These are phyloP conservation scores for Truncatella angustata DNA, from an alignment of 2,329 filamentous ascomycete genomes.

Conservation along the genomic window DNA sequence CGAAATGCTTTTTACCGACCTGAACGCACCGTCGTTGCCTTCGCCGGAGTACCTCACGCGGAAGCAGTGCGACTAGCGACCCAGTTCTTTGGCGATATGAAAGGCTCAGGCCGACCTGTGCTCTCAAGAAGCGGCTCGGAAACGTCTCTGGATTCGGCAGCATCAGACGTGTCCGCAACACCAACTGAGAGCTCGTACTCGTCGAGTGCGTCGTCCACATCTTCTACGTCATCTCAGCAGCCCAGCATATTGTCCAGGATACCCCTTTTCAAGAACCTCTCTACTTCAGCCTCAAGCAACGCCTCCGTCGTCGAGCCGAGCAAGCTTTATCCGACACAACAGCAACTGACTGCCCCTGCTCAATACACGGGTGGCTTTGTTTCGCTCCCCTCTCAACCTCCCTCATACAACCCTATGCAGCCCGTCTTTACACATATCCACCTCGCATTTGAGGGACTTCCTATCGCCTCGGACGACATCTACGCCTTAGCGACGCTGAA, in stretches of 20 bases:
- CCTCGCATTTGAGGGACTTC: slow-evolving; percentile 91
- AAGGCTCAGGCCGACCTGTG: slow-evolving; percentile 45
- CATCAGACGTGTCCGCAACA: slow-evolving; percentile 30
- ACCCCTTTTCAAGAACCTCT: slow-evolving; percentile 87
- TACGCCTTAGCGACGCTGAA: slow-evolving; percentile 95
- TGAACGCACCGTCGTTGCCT: slow-evolving; percentile 90
- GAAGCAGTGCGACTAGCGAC: slow-evolving; percentile 78
- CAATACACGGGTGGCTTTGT: slow-evolving; percentile 95
- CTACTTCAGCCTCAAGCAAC: slow-evolving; percentile 66
- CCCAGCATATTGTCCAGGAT: slow-evolving; percentile 76
- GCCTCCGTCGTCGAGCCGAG: slow-evolving; percentile 52
- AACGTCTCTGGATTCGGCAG: slow-evolving; percentile 45
- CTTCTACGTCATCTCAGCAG: slow-evolving; percentile 36
- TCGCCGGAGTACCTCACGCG: slow-evolving; percentile 83
- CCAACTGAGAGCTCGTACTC: slow-evolving; percentile 31
- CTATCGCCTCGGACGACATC: slow-evolving; percentile 87
- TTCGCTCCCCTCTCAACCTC: slow-evolving; percentile 76
- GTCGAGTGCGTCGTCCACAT: slow-evolving; percentile 29
- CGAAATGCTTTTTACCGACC: slow-evolving; percentile 81
- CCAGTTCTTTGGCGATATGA: slow-evolving; percentile 91
- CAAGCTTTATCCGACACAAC: slow-evolving; percentile 40
- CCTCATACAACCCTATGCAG: slow-evolving; percentile 72
- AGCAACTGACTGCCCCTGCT: slow-evolving; percentile 63
- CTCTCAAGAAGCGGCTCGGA: slow-evolving; percentile 58
- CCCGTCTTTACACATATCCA: slow-evolving; percentile 90